Conservation (phyloP, 2,329 filamentous ascomycete species). For the Dothideomycetes sp. region DNA sequence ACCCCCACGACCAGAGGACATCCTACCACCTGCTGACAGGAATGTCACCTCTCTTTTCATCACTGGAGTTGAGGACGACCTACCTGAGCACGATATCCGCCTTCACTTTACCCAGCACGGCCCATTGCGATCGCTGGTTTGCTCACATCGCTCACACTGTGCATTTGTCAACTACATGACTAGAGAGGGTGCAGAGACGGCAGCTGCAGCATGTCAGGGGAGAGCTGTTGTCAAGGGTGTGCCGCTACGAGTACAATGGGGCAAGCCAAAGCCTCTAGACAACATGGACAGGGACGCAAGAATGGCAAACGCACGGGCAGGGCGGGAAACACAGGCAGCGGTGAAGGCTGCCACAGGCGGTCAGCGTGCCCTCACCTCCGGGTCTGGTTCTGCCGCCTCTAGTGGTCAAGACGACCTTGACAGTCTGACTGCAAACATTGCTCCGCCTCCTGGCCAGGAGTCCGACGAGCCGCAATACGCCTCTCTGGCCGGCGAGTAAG, state of each 20-base stretch:
- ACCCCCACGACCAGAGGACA: slow-evolving; percentile 75
- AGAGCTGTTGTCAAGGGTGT: slow-evolving; percentile 84
- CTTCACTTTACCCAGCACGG: slow-evolving; percentile 84
- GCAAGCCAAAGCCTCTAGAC: slow-evolving; percentile 81
- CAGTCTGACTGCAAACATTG: slow-evolving; percentile 39
- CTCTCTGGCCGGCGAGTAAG: slow-evolving; percentile 69
- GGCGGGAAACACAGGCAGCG: slow-evolving; percentile 39
- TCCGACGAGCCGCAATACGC: slow-evolving; percentile 70
- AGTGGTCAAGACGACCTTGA: slow-evolving; percentile 31
- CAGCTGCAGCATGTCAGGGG: slow-evolving; percentile 75
- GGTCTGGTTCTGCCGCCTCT: slow-evolving; percentile 31
- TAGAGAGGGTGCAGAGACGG: slow-evolving; percentile 72
- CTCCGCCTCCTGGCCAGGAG: slow-evolving; percentile 65
- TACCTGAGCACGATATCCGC: slow-evolving; percentile 83
- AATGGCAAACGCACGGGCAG: slow-evolving; percentile 69
- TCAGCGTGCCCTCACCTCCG: slow-evolving; percentile 17
- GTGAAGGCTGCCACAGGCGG: slow-evolving; percentile 14
- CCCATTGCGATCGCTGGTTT: slow-evolving; percentile 83
- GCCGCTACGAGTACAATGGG: slow-evolving; percentile 83
- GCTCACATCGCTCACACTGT: slow-evolving; percentile 93
- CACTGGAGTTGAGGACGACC: slow-evolving; percentile 89
- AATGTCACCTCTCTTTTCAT: slow-evolving; percentile 91
- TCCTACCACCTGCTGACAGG: slow-evolving; percentile 68
- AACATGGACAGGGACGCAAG: slow-evolving; percentile 83
- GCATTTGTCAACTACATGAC: slow-evolving; percentile 93